Evolutionary conservation across 192 early-diverging fungal genomes (phyloP).

Genomic region (Rhizophagus prolifer): DNA sequence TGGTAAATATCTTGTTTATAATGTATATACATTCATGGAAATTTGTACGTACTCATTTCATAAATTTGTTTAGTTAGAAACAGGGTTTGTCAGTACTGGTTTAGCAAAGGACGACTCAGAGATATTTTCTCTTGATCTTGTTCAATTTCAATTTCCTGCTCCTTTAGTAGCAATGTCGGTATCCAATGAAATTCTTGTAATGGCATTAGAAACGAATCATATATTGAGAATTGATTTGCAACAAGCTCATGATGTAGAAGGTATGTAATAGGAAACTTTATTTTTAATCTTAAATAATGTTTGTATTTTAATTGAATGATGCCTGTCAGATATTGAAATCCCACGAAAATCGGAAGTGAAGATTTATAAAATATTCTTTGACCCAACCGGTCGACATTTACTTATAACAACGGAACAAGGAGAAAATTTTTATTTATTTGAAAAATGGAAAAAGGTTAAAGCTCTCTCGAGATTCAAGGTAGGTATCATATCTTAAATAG

Average conservation of each 20-base stretch:
- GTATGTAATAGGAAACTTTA: constrained; percentile 36
- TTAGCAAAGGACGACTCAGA: constrained; percentile 48
- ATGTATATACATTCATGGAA: background rate
- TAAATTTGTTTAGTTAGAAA: constrained; percentile 46
- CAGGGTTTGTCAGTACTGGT: constrained; percentile 57
- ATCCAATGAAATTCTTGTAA: constrained; percentile 73
- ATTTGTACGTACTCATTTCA: background rate
- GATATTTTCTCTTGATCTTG: constrained; percentile 83
- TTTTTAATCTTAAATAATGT: too few relatives aligned
- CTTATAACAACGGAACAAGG: constrained; percentile 86
- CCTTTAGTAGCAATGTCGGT: constrained; percentile 73
- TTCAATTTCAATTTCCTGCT: constrained; percentile 86
- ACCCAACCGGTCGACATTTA: constrained; percentile 86
- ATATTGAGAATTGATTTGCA: constrained; percentile 89
- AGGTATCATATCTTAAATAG: background rate
- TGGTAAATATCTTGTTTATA: constrained; percentile 25
- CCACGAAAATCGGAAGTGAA: constrained; percentile 56
- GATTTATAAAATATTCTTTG: constrained; percentile 77
- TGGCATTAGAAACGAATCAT: constrained; percentile 73
- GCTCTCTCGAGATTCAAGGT: constrained; percentile 77
- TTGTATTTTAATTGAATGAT: background rate
- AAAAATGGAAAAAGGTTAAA: constrained; percentile 84
- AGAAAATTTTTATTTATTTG: constrained; percentile 88
- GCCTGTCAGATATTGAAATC: constrained; percentile 67
- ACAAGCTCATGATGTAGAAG: constrained; percentile 75